Base-by-base conservation (phyloP, 495 filamentous ascomycete genomes). In the Tuber umbilicatum region DNA sequence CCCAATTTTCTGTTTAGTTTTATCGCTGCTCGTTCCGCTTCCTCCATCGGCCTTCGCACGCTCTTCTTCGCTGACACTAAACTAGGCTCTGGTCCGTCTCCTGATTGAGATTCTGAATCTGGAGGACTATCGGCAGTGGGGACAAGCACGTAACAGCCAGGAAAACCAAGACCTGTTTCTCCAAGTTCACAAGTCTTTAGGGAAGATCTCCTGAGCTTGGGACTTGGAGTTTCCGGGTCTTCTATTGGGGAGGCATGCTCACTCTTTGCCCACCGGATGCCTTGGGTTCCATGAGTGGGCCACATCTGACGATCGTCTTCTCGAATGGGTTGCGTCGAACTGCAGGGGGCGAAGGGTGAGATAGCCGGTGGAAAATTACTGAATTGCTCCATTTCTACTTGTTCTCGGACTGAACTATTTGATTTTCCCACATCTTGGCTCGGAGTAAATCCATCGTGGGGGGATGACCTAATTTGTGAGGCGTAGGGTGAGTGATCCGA, bases 1-100 rank as follows among this genome's bases (percentile, higher is more conserved):
- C 80, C 80, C 68, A 72, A 71, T 45, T 77, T 82, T 41, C 80
- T 80, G 50, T 82, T 82, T 50, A 76, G 47, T 47, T 82, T 82
- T 42, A 82, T 79, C 21, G 80, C 80, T 50, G 77, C 75, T 45
- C 80, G 74, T n/a, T 82, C 80, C 5, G 75, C 78, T 70, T 81
- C 80, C 27, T 68, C 73, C 75, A 81, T 81, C 23, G 79, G 80
- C 23, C 78, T 79, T 43, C 77, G 72, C 14, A 79, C 75, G 70
- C 79, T 79, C 73, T 79, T 79, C 55, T 69, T 79, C 14, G 77
- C 74, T 31, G 77, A 74, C 17, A 79, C 78, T 40, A 79, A 69
- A 16, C 77, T 73, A 23, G 77, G 72, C n/a, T 79, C 77, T 2
- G 76, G 77, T 1, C 77, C 77, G 71, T 79, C 77, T 47, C 71